Percentiles rank a stretch among this genome's conserved stretches.
These are phyloP conservation scores for Fusarium euwallaceae DNA, from an alignment of 2,329 filamentous ascomycete species.

Conservation along the genomic window DNA sequence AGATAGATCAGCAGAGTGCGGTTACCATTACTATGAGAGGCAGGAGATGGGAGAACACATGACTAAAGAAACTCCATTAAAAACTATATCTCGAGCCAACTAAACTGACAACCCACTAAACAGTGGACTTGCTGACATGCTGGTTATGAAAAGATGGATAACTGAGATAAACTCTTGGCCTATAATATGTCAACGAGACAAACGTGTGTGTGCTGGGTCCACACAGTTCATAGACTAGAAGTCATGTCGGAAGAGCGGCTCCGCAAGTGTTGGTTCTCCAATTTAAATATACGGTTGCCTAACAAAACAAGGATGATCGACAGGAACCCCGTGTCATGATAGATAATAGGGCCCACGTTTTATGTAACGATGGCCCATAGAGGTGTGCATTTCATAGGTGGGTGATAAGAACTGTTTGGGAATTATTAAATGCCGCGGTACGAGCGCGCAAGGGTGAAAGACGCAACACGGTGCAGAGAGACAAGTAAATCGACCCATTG, in stretches of 20 bases:
- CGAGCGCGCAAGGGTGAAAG: background rate
- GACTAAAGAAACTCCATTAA: background rate
- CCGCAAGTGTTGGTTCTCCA: background rate
- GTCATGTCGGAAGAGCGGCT: background rate
- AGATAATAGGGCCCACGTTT: background rate
- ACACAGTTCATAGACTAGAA: background rate
- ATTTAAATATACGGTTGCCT: constrained; percentile 1
- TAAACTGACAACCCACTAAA: background rate
- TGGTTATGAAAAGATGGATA: background rate
- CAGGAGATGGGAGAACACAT: background rate
- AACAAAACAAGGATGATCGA: background rate
- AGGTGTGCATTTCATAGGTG: background rate
- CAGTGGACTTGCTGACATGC: background rate
- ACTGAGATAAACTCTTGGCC: background rate
- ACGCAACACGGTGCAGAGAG: background rate
- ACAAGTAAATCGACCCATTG: background rate
- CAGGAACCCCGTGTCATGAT: background rate
- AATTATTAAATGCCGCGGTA: background rate
- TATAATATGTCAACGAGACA: background rate
- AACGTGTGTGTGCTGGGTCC: constrained; percentile 1
- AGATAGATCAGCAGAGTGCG: background rate
- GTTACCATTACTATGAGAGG: background rate
- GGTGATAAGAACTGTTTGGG: background rate
- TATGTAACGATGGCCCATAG: background rate
- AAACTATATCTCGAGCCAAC: background rate